Evolutionary conservation across 805 yeast species (phyloP).

Genomic region (Starmerella vitae): DNA sequence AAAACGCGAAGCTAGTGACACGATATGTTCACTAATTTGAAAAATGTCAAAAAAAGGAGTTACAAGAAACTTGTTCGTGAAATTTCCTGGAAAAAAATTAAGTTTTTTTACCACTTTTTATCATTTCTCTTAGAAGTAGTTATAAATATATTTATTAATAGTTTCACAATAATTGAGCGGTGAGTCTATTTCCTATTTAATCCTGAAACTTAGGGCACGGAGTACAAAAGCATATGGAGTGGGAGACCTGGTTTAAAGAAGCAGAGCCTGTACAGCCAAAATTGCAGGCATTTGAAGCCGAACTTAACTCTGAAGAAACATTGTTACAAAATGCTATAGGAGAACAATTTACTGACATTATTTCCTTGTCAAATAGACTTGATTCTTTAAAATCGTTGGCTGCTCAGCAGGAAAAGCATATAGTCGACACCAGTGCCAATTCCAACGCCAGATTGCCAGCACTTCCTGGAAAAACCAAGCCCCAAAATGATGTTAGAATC

Average conservation of each 20-base stretch:
- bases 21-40: too few species aligned
- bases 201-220: too few species aligned
- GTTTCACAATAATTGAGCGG: too few species aligned
- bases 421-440: slow-evolving; percentile 3
- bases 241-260: slow-evolving; percentile 16
- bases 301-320: slow-evolving; percentile 2
- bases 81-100: too few species aligned
- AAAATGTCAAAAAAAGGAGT: not conserved
- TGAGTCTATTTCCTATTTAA: too few species aligned
- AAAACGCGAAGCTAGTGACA: too few species aligned
- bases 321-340: slow-evolving; percentile 10
- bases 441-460: not conserved
- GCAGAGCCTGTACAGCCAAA: slow-evolving; percentile 5
- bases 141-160: too few species aligned
- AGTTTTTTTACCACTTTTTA: too few species aligned
- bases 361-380: slow-evolving; percentile 11
- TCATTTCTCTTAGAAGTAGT: too few species aligned
- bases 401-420: slow-evolving; percentile 5
- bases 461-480: not conserved
- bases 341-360: slow-evolving; percentile 9
- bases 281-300: slow-evolving; percentile 2
- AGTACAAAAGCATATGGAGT: too few species aligned
- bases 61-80: too few species aligned
- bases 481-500: not conserved
- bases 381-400: slow-evolving; percentile 8